These are phyloP conservation scores for Candida saitoana DNA, from an alignment of 805 yeast genomes.

Conservation along the genomic window DNA sequence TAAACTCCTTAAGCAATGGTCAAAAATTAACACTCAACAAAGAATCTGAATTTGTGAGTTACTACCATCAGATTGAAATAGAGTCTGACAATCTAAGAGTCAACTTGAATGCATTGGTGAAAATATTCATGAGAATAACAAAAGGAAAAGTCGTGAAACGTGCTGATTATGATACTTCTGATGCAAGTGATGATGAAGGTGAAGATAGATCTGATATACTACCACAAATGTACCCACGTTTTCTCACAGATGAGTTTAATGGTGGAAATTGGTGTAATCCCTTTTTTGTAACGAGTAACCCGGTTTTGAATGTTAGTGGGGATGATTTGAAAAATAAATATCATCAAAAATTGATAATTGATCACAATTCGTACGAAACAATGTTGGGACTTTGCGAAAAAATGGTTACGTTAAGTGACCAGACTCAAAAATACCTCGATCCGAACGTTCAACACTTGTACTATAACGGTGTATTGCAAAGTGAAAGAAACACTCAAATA, in stretches of 20 bases:
- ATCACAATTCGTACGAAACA: conserved; percentile 41
- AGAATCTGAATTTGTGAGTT: conserved; percentile 16
- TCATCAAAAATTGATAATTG: conserved; percentile 47
- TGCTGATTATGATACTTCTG: conserved; percentile 37
- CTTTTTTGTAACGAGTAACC: conserved; percentile 42
- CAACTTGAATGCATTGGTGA: conserved; percentile 25
- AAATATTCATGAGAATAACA: conserved; percentile 30
- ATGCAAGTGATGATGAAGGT: conserved; percentile 31
- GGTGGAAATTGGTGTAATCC: conserved; percentile 83
- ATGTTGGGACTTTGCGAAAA: conserved; percentile 35
- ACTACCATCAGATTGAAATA: conserved; percentile 34
- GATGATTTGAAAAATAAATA: conserved; percentile 38
- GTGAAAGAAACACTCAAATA: conserved; percentile 49
- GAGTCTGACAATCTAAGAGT: conserved; percentile 36
- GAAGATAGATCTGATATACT: conserved; percentile 35
- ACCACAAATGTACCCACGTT: conserved; percentile 70
- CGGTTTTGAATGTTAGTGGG: conserved; percentile 38
- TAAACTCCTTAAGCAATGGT: conserved; percentile 7
- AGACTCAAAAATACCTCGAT: conserved; percentile 39
- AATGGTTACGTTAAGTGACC: conserved; percentile 35
- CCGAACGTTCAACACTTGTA: conserved; percentile 32
- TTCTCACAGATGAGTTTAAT: conserved; percentile 59
- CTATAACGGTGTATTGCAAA: conserved; percentile 29
- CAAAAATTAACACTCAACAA: conserved; percentile 4
- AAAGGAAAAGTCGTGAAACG: conserved; percentile 26